Conservation (phyloP, 805 yeast genomes). For the Saccharomycopsis synnaedendra region DNA sequence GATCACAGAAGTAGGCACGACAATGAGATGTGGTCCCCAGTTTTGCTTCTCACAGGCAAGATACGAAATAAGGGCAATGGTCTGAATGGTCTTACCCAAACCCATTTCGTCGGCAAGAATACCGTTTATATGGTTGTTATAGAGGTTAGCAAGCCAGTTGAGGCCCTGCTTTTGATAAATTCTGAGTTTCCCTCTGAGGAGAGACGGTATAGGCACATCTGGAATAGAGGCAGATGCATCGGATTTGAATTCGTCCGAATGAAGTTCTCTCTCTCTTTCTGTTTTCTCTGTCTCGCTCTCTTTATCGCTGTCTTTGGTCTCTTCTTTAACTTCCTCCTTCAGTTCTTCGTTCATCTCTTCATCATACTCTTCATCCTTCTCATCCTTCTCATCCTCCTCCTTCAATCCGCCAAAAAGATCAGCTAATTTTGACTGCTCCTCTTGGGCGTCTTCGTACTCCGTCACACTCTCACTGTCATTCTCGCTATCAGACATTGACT, state of each 20-base stretch:
- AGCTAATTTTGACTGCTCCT: constrained; percentile 14
- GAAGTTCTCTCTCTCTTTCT: not conserved
- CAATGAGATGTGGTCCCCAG: constrained; percentile 97
- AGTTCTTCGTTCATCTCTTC: constrained; percentile 23
- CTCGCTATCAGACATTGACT: constrained; percentile 10
- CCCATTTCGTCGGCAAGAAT: constrained; percentile 99
- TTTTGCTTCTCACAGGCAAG: constrained; percentile 86
- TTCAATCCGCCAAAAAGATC: constrained; percentile 20
- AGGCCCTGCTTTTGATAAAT: constrained; percentile 93
- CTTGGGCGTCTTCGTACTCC: constrained; percentile 1
- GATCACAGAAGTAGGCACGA: constrained; percentile 96
- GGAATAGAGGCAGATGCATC: constrained; percentile 31
- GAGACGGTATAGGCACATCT: constrained; percentile 55
- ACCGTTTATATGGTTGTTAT: constrained; percentile 89
- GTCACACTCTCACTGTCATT: constrained; percentile 16
- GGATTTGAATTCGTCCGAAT: constrained; percentile 12
- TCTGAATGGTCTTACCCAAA: constrained; percentile 92
- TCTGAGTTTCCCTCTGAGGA: constrained; percentile 73
- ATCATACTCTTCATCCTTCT: constrained; percentile 26
- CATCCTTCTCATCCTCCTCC: constrained; percentile 14
- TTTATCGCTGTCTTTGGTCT: constrained; percentile 3
- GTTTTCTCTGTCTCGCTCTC: not conserved
- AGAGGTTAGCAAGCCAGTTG: constrained; percentile 92
- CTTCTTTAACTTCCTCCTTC: constrained; percentile 15
- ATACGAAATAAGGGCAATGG: constrained; percentile 76